These are phyloP conservation scores for Cantharellus anzutake DNA, from an alignment of 768 basidiomycete genomes.

Conservation along the genomic window DNA sequence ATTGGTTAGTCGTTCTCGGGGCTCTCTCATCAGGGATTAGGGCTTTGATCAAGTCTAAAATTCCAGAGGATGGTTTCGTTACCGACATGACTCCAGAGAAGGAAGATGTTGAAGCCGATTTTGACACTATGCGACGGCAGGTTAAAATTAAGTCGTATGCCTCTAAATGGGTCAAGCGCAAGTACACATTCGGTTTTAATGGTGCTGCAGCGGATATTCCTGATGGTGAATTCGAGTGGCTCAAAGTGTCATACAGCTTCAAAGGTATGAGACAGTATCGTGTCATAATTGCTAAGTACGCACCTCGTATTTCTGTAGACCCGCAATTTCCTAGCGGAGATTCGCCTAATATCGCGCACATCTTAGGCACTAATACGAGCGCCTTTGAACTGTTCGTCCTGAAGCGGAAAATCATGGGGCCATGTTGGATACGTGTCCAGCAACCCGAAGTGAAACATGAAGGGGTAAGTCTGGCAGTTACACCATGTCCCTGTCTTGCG, in stretches of 20 bases:
- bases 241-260: conserved; percentile 87
- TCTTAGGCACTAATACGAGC: conserved; percentile 82
- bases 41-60: not conserved
- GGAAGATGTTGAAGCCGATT: conserved; percentile 63
- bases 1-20: conserved; percentile 21
- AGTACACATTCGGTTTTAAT: conserved; percentile 64
- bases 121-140: conserved; percentile 58
- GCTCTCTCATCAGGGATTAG: not conserved
- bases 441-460: conserved; percentile 55
- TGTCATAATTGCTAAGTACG: not conserved
- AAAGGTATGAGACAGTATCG: conserved; percentile 33
- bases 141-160: conserved; percentile 58
- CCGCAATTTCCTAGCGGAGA: not conserved
- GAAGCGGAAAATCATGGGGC: conserved; percentile 97
- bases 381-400: conserved; percentile 87
- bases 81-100: conserved; percentile 56
- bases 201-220: conserved; percentile 47
- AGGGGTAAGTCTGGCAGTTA: conserved; percentile 37
- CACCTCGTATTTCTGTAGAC: not conserved
- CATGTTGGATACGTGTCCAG: conserved; percentile 87
- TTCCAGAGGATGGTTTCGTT: conserved; percentile 33
- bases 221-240: conserved; percentile 56
- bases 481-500: not conserved
- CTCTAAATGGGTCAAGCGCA: conserved; percentile 69
- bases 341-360: conserved; percentile 67